Evolutionary conservation across 2,329 filamentous ascomycete species (phyloP), one percentile per base, ranked within the genome.

Genomic region (Venturia effusa): DNA sequence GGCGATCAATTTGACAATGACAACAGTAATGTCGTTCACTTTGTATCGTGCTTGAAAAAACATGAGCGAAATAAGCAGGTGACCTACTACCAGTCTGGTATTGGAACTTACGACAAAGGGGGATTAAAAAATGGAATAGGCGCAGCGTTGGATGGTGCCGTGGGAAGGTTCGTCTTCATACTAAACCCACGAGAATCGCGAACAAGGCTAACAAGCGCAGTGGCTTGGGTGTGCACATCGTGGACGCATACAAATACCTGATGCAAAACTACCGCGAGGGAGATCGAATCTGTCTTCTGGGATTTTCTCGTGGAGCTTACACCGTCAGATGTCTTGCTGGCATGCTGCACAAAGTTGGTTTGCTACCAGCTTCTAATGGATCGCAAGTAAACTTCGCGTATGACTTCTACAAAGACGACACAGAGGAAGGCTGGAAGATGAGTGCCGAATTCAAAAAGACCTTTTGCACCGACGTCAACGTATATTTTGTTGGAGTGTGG

Each of bases 51-150:
- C 65, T 68, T 79, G 51, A 78, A 78, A 69, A 79, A 79, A 67
- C 73, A 76, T 64, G 68, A 73, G 59, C 73, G 73, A 4, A 64
- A 66, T 7, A 41, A 66, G 61, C 75, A 78, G 65, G 65, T 77
- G 43, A 73, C 71, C 0, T 78, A 78, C 68, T 79, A 79, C 62
- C 77, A 79, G 67, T 72, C 74, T n/a, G 77, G 77, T 17, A 79
- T 79, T 61, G 77, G 77, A 13, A 80, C 78, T 11, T 79, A 79
- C 63, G 73, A 74, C 66, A 72, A 71, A 15, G 71, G 72, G 39
- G 77, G 76, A 0, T 64, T 78, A 24, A 71, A 69, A 59, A 73
- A 73, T 66, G 77, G 77, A 39, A 67, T 78, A 22, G 70, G 71
- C 0, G 75, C 77, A 19, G 73, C 71, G 1, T 62, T 78, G 59